phyloP scores from a whole-genome alignment of 345 rosid genomes.

The Iberis pinnata region DNA sequence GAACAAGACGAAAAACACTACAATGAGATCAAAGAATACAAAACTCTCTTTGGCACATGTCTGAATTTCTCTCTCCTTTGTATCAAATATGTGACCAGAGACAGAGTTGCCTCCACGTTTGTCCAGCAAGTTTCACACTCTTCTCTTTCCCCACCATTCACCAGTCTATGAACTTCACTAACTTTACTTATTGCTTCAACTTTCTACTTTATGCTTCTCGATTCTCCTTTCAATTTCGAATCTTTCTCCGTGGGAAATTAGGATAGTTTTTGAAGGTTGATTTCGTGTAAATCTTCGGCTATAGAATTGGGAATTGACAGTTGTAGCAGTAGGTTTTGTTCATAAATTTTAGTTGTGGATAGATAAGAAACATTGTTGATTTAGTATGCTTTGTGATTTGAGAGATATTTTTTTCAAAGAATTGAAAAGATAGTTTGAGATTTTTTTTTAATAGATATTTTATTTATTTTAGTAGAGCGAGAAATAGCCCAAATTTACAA shows the following conservation, averaged over 20 bases:
- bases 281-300: not conserved
- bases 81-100: constrained; percentile 21
- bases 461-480: too few species aligned
- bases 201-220: constrained; percentile 8
- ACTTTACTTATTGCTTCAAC: constrained; percentile 4
- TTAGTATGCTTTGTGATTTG: too few species aligned
- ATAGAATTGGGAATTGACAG: constrained; percentile 2
- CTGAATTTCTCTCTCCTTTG: constrained; percentile 6
- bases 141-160: constrained; percentile 8
- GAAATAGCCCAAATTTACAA: too few species aligned
- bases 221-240: constrained; percentile 15
- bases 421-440: too few species aligned
- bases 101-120: constrained; percentile 82
- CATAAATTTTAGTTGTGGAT: constrained; percentile 13
- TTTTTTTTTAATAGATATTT: too few species aligned
- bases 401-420: too few species aligned
- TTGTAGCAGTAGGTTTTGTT: constrained; percentile 17
- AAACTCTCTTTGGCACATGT: constrained; percentile 22
- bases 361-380: constrained; percentile 11
- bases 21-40: constrained; percentile 6
- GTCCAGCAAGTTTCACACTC: constrained; percentile 40
- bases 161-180: not conserved
- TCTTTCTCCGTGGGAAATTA: too few species aligned
- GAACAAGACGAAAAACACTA: constrained; percentile 14
- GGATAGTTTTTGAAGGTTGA: constrained; percentile 4